Evolutionary conservation across 192 early-diverging fungal genomes (phyloP).

Genomic region (Chytriomyces confervae): DNA sequence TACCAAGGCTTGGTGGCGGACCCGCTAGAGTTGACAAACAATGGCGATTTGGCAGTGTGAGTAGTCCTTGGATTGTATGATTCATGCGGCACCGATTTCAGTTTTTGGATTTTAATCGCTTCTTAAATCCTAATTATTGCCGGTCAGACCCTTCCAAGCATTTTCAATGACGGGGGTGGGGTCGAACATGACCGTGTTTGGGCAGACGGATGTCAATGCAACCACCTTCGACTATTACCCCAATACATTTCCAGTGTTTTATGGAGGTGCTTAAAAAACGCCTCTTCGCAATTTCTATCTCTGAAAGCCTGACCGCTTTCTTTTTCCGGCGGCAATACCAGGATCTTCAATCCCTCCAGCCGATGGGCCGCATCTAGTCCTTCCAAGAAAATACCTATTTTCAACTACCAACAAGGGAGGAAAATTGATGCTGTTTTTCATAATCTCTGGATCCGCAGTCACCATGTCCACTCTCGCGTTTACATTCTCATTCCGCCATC

Average conservation of each 20-base stretch:
- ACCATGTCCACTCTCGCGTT: too few species aligned
- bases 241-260: not conserved
- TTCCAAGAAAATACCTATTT: too few species aligned
- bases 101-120: too few species aligned
- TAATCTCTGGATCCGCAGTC: too few species aligned
- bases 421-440: too few species aligned
- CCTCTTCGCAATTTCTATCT: not conserved
- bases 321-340: not conserved
- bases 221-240: not conserved
- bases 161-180: not conserved
- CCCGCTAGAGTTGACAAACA: not conserved
- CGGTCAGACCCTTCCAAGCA: too few species aligned
- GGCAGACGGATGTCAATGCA: constrained; percentile 2
- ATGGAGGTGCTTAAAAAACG: constrained; percentile 5
- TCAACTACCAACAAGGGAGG: too few species aligned
- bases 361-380: not conserved
- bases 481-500: too few species aligned
- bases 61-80: not conserved
- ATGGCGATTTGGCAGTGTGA: constrained; percentile 6
- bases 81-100: too few species aligned
- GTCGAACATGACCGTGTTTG: not conserved
- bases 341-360: constrained; percentile 3
- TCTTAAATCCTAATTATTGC: too few species aligned
- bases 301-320: not conserved
- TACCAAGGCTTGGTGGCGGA: not conserved